A percentile compares a stretch with the other conserved stretches of the same genome.
phyloP scores from a whole-genome alignment of 306 rosid species.

The Inga laurina region DNA sequence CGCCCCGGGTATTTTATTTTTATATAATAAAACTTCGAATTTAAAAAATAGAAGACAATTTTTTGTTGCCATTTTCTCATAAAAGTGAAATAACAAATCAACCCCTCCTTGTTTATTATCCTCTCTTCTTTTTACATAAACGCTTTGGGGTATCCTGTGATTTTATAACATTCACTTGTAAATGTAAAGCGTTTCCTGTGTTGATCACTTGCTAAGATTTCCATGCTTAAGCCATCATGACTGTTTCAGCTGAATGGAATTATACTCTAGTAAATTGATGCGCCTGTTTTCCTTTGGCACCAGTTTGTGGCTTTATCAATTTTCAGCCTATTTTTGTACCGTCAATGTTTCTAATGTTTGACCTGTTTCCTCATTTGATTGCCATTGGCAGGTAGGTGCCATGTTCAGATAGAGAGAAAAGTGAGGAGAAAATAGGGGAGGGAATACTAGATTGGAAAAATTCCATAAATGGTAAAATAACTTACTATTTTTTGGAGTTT shows the following conservation, averaged over 20 bases:
- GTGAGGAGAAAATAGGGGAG: too few relatives aligned
- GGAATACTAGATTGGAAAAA: too few relatives aligned
- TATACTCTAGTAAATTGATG: not conserved
- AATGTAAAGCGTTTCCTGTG: not conserved
- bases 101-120: too few relatives aligned
- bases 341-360: conserved; percentile 8
- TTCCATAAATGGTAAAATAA: too few relatives aligned
- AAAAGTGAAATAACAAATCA: too few relatives aligned
- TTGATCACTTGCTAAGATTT: not conserved
- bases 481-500: too few relatives aligned
- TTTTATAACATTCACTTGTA: not conserved
- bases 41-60: too few relatives aligned
- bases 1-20: too few relatives aligned
- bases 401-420: conserved; percentile 19
- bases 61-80: too few relatives aligned
- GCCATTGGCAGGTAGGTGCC: conserved; percentile 59
- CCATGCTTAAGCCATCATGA: not conserved
- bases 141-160: not conserved
- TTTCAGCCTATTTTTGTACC: conserved; percentile 1
- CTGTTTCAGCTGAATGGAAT: not conserved
- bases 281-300: not conserved
- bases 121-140: not conserved
- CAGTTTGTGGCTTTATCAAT: not conserved
- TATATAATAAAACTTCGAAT: too few relatives aligned
- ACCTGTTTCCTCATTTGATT: conserved; percentile 16